Conservation (phyloP, 1,284 basidiomycete genomes). For the Apiotrichum montevideense region DNA sequence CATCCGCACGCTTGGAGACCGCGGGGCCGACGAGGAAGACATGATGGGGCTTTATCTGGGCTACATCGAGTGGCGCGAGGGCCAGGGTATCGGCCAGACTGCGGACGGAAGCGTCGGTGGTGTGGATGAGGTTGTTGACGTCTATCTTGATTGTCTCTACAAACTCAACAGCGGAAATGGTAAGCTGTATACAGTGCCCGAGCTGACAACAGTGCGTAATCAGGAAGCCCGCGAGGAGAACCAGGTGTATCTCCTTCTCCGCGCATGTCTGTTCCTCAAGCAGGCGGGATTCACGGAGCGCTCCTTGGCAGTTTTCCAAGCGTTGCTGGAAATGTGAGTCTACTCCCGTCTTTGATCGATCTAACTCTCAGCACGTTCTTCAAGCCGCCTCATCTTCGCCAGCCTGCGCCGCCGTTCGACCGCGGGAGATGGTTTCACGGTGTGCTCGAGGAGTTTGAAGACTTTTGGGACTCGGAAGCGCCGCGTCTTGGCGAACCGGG, state of each 20-base stretch:
- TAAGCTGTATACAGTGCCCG: neutral
- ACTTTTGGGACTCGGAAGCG: conserved; percentile 51
- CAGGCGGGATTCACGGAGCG: conserved; percentile 56
- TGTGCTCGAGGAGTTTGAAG: conserved; percentile 44
- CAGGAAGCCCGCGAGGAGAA: conserved; percentile 35
- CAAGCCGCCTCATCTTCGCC: conserved; percentile 31
- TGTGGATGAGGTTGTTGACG: conserved; percentile 39
- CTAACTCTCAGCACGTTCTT: conserved; percentile 44
- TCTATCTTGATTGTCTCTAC: conserved; percentile 36
- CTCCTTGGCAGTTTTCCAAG: conserved; percentile 50
- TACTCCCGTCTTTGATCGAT: too few relatives aligned
- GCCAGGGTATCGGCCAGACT: conserved; percentile 30
- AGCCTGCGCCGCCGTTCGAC: conserved; percentile 13
- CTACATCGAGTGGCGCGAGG: conserved; percentile 43
- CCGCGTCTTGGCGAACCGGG: conserved; percentile 50
- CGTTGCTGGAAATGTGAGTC: conserved; percentile 49
- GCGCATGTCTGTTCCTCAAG: conserved; percentile 54
- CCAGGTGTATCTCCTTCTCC: conserved; percentile 39
- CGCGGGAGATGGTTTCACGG: conserved; percentile 23
- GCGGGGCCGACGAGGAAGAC: conserved; percentile 18
- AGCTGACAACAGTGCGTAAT: conserved; percentile 6
- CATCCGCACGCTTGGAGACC: conserved; percentile 23
- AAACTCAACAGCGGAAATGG: conserved; percentile 13
- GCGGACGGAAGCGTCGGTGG: conserved; percentile 16
- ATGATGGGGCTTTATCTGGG: conserved; percentile 38